A percentile compares a stretch with the other conserved stretches of the same genome.
Conservation (phyloP, 176 grass and related monocot species). For the Aegilops umbellulata region DNA sequence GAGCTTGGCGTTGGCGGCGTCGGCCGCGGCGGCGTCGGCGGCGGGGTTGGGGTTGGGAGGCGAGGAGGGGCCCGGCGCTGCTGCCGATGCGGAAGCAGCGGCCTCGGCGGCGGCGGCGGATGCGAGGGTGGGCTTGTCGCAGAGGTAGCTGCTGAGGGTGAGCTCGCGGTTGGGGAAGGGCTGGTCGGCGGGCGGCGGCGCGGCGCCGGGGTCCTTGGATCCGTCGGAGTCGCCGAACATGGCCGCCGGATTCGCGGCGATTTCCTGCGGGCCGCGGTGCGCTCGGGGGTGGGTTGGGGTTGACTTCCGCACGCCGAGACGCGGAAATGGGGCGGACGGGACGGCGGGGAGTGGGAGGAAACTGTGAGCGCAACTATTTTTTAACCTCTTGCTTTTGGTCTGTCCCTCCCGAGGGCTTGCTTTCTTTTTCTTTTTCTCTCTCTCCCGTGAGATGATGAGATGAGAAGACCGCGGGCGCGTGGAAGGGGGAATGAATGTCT, state of each 20-base stretch:
- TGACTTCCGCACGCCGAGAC: conserved; percentile 38
- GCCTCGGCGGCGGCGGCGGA: conserved; percentile 7
- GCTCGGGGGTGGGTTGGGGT: background rate
- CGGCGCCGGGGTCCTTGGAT: conserved; percentile 51
- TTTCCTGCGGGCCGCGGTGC: background rate
- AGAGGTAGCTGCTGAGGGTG: conserved; percentile 75
- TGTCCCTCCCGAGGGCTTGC: too few relatives aligned
- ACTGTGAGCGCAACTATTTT: background rate
- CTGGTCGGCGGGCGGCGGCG: conserved; percentile 29
- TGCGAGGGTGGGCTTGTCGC: conserved; percentile 51
- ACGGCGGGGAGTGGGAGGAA: background rate
- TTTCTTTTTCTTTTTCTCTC: background rate
- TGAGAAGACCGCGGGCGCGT: background rate
- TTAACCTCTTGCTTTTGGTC: background rate
- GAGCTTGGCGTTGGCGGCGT: conserved; percentile 14
- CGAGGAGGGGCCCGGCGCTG: conserved; percentile 7
- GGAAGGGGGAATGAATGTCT: background rate
- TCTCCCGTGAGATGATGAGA: too few relatives aligned
- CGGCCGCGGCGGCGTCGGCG: background rate
- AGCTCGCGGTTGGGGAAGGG: conserved; percentile 63
- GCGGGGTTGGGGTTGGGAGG: conserved; percentile 31
- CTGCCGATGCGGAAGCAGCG: background rate
- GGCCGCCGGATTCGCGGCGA: conserved; percentile 17
- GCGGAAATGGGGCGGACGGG: conserved; percentile 42
- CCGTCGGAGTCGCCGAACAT: conserved; percentile 61